Conservation (phyloP, 306 rosid genomes). For the Biancaea sappan region DNA sequence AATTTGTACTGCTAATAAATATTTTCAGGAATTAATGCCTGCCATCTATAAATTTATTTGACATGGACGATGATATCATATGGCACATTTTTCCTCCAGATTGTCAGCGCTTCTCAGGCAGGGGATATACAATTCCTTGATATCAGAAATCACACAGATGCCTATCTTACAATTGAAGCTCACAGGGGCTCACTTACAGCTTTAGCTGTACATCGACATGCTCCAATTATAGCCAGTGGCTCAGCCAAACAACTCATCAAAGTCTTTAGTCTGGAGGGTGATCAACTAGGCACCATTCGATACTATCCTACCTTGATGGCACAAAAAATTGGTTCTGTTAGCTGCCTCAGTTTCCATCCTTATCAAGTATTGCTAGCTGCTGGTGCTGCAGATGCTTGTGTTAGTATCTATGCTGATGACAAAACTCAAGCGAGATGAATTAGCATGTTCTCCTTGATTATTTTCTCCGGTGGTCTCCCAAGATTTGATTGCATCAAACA, state of each 20-base stretch:
- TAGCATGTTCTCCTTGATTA: constrained; percentile 25
- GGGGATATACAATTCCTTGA: constrained; percentile 96
- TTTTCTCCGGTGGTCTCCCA: constrained; percentile 37
- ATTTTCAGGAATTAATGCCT: not conserved
- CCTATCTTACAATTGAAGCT: constrained; percentile 85
- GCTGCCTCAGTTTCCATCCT: constrained; percentile 89
- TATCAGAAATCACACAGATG: constrained; percentile 65
- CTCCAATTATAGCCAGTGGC: constrained; percentile 95
- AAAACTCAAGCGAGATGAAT: constrained; percentile 63
- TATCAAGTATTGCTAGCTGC: constrained; percentile 90
- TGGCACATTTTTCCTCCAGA: constrained; percentile 46
- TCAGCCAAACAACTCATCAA: constrained; percentile 93
- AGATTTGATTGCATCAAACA: constrained; percentile 25
- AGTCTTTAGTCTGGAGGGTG: constrained; percentile 89
- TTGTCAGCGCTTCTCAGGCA: constrained; percentile 96
- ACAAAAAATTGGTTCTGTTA: constrained; percentile 89
- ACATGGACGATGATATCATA: constrained; percentile 1
- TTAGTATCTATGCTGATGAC: constrained; percentile 83
- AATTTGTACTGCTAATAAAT: not conserved
- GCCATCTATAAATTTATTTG: constrained; percentile 20
- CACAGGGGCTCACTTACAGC: constrained; percentile 95
- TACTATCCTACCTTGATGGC: constrained; percentile 95
- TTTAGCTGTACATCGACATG: constrained; percentile 94
- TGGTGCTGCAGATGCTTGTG: constrained; percentile 89
- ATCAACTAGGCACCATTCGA: constrained; percentile 79